Percentiles rank a stretch among this genome's conserved stretches.
Conservation (phyloP, 1,284 basidiomycete genomes). For the Kwoniella shivajii region DNA sequence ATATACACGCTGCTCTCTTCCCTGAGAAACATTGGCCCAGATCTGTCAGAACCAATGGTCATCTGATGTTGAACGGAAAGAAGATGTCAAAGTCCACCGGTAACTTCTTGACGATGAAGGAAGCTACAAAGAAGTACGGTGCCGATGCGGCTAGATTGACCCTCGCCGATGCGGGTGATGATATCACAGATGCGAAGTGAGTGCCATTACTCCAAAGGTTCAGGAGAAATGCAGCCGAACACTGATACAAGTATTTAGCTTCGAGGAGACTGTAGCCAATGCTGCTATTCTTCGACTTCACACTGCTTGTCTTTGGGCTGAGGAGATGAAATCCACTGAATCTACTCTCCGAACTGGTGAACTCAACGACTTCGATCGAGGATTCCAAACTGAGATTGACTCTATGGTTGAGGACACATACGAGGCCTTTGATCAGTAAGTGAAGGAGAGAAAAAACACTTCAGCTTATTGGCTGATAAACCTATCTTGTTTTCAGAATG, state of each 20-base stretch:
- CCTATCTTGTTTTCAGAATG: constrained; percentile 62
- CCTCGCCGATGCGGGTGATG: constrained; percentile 95
- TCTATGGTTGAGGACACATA: constrained; percentile 79
- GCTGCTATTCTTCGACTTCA: constrained; percentile 94
- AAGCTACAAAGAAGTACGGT: constrained; percentile 55
- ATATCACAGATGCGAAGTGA: constrained; percentile 76
- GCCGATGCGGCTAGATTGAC: constrained; percentile 77
- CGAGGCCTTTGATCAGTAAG: constrained; percentile 75
- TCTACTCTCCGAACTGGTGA: constrained; percentile 68
- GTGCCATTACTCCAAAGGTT: not conserved
- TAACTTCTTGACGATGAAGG: constrained; percentile 55
- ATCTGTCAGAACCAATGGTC: constrained; percentile 93
- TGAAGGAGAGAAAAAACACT: constrained; percentile 13
- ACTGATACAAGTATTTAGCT: constrained; percentile 65
- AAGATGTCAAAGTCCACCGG: constrained; percentile 98
- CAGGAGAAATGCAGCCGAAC: not conserved
- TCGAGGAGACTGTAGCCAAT: constrained; percentile 98
- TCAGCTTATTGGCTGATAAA: not conserved
- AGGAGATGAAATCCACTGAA: constrained; percentile 71
- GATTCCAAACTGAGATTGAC: constrained; percentile 92
- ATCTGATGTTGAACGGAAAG: constrained; percentile 96
- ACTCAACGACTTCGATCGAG: constrained; percentile 67
- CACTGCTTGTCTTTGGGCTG: constrained; percentile 89
- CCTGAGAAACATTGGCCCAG: constrained; percentile 90
- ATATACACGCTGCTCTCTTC: constrained; percentile 94